These are phyloP conservation scores for Oryza meyeriana DNA, from an alignment of 176 grass and related monocot genomes.

Conservation along the genomic window DNA sequence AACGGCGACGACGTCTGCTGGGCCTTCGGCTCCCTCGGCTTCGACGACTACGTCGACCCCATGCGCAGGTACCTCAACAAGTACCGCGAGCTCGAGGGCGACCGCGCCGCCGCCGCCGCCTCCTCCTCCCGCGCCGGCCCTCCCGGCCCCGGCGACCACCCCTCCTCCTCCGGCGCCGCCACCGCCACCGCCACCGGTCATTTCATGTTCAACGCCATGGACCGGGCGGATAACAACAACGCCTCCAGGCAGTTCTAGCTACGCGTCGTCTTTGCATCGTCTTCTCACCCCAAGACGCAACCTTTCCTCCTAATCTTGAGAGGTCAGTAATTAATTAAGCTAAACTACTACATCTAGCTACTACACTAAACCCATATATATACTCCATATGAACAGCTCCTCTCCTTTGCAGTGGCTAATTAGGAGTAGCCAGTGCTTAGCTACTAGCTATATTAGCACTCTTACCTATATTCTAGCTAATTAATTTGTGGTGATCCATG, in stretches of 20 bases:
- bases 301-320: constrained; percentile 13
- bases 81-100: constrained; percentile 71
- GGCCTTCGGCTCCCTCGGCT: constrained; percentile 70
- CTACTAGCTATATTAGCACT: neutral
- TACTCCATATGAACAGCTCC: neutral
- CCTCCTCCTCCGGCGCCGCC: neutral
- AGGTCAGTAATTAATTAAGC: neutral
- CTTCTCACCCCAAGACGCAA: neutral
- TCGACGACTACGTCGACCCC: constrained; percentile 79
- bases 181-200: constrained; percentile 33
- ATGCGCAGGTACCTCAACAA: constrained; percentile 75
- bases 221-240: constrained; percentile 47
- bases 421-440: neutral
- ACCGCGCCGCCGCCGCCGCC: constrained; percentile 52
- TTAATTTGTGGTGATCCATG: neutral
- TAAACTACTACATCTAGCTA: constrained; percentile 23
- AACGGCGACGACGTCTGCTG: constrained; percentile 91
- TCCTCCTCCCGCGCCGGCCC: constrained; percentile 27
- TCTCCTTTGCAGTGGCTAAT: neutral
- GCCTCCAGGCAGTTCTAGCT: constrained; percentile 53
- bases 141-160: neutral
- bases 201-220: constrained; percentile 78
- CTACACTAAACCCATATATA: neutral
- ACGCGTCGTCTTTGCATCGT: neutral
- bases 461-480: neutral